Percentiles rank a stretch among this genome's conserved stretches.
Evolutionary conservation across 495 filamentous ascomycete genomes (phyloP).

Genomic region (Thozetella sp.): DNA sequence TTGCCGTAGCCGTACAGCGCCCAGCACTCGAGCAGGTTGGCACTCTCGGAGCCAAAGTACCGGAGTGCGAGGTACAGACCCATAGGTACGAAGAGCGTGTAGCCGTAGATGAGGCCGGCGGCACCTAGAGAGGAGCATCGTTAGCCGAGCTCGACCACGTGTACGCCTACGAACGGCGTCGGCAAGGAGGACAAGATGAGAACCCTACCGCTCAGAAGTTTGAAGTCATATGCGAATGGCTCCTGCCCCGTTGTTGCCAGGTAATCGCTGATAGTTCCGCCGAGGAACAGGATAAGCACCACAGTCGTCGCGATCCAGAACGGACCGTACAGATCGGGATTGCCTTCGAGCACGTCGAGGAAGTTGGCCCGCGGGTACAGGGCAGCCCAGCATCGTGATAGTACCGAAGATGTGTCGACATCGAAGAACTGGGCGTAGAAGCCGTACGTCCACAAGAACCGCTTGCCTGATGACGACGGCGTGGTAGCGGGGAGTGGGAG

Average conservation of each 20-base stretch:
- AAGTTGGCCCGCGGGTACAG: slow-evolving; percentile 91
- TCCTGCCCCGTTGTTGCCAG: slow-evolving; percentile 50
- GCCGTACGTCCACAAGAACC: slow-evolving; percentile 85
- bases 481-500: slow-evolving; percentile 66
- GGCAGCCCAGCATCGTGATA: slow-evolving; percentile 79
- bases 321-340: slow-evolving; percentile 91
- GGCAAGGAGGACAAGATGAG: neutral
- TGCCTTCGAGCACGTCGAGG: slow-evolving; percentile 94
- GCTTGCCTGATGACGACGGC: slow-evolving; percentile 60
- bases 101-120: slow-evolving; percentile 90
- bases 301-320: slow-evolving; percentile 99
- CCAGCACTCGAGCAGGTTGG: slow-evolving; percentile 91
- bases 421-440: slow-evolving; percentile 99
- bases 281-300: slow-evolving; percentile 91
- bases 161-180: neutral
- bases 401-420: slow-evolving; percentile 87
- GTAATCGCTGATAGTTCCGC: slow-evolving; percentile 92
- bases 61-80: slow-evolving; percentile 85
- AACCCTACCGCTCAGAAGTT: slow-evolving; percentile 66
- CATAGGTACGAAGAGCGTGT: slow-evolving; percentile 82
- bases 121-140: slow-evolving; percentile 55
- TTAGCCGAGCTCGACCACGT: neutral
- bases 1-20: slow-evolving; percentile 94
- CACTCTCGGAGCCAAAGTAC: slow-evolving; percentile 90
- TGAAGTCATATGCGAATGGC: slow-evolving; percentile 81